Percentiles rank a stretch among this genome's conserved stretches.
These are phyloP conservation scores for Tilletiopsis washingtonensis DNA, from an alignment of 1,284 basidiomycete genomes.

Conservation along the genomic window DNA sequence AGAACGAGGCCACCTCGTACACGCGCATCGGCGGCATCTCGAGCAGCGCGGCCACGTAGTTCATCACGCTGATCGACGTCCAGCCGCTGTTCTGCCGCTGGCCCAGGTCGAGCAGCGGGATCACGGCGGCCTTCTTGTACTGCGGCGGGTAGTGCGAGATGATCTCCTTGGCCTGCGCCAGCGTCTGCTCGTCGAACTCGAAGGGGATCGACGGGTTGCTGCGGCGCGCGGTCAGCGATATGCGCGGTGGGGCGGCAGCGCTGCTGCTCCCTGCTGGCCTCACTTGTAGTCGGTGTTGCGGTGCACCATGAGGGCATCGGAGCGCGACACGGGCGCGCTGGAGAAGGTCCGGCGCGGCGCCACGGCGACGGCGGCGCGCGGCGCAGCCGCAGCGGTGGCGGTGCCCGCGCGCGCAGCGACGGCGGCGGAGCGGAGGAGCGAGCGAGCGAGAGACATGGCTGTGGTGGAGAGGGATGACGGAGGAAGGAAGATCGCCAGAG, in stretches of 20 bases:
- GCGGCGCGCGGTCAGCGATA: no score
- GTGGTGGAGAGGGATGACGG: no score
- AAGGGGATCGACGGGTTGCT: conserved; percentile 64
- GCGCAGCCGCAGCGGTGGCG: neutral
- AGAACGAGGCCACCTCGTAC: conserved; percentile 98
- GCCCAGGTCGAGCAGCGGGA: conserved; percentile 89
- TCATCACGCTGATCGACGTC: conserved; percentile 99
- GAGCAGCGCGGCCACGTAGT: conserved; percentile 78
- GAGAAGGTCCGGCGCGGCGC: neutral
- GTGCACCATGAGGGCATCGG: conserved; percentile 53
- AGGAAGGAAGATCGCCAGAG: no score
- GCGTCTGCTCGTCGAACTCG: conserved; percentile 71
- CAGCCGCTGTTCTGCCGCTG: conserved; percentile 97
- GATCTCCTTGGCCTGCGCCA: conserved; percentile 77
- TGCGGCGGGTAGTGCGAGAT: conserved; percentile 88
- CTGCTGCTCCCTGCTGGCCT: no score
- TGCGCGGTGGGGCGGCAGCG: no score
- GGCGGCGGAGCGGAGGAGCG: no score
- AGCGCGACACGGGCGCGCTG: conserved; percentile 3
- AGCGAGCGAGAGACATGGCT: no score
- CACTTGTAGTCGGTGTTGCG: conserved; percentile 90
- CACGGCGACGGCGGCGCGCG: no score
- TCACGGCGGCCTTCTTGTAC: conserved; percentile 91
- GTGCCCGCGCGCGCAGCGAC: no score
- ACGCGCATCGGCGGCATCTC: conserved; percentile 98